A percentile compares a stretch with the other conserved stretches of the same genome.
Evolutionary conservation across 1,139 yeast species (phyloP).

Genomic region (Blastobotrys elegans): DNA sequence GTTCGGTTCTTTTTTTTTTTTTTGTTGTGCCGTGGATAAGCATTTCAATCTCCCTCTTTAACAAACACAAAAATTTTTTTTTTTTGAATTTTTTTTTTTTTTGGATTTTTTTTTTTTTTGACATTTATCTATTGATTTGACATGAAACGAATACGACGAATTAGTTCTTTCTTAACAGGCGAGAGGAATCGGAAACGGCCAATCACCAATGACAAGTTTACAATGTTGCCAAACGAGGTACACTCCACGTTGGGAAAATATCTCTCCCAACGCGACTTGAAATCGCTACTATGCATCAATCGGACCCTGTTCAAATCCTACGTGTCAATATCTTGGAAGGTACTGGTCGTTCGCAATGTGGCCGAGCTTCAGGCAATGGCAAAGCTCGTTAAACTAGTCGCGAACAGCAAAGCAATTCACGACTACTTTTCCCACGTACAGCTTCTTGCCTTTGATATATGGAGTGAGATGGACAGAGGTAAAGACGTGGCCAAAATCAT

Average conservation of each 20-base stretch:
- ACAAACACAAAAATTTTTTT: background rate
- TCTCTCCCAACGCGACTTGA: background rate
- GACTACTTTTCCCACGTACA: constrained; percentile 9
- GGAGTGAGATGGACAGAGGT: constrained; percentile 6
- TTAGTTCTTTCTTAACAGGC: constrained; percentile 1
- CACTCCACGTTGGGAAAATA: constrained; percentile 3
- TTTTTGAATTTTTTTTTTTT: background rate
- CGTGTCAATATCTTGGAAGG: constrained; percentile 4
- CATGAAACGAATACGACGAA: constrained; percentile 7
- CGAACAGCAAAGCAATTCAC: background rate
- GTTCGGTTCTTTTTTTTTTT: no score
- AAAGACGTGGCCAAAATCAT: background rate
- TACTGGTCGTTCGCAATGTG: background rate
- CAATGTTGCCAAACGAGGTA: constrained; percentile 8
- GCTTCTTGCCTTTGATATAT: constrained; percentile 3
- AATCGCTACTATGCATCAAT: background rate
- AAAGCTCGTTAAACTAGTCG: constrained; percentile 2
- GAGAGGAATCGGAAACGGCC: constrained; percentile 1
- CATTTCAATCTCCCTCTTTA: no score
- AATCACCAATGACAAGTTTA: constrained; percentile 8
- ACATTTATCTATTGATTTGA: no score
- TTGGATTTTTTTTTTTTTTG: background rate
- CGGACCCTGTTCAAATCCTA: constrained; percentile 9
- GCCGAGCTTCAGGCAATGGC: background rate
- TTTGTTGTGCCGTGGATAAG: no score